Evolutionary conservation across 176 grass and related monocot species (phyloP), one percentile per base, ranked within the genome.

Genomic region (Rhynchospora breviuscula): DNA sequence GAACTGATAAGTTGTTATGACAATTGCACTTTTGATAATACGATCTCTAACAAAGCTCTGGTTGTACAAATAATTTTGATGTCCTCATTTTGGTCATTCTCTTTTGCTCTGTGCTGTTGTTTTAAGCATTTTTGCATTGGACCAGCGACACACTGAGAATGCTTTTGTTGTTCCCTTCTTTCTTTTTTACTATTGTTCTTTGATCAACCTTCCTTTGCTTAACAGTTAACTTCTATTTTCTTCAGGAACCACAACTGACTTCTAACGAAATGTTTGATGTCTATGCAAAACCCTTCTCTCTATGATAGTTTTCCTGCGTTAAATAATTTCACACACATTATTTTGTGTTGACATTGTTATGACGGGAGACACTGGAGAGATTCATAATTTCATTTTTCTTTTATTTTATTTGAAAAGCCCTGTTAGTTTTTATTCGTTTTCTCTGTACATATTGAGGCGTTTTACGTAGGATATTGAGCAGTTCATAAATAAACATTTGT

Each of bases 161-260:
- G 5, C 23, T 71, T 25, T 84, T 79, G 10, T 84, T 85, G 63
- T 40, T 40, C n/a, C n/a, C 57, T 7, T 17, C 69, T 14, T 80
- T 63, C 76, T 22, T 89, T 64, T 21, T 57, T 12, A 18, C 65
- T 26, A 58, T 61, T 5, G 40, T 70, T 21, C 23, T 40, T 67
- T 75, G 52, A n/a, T 23, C 76, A 6, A 10, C 25, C 64, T 45
- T 33, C n/a, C 33, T 31, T 12, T 71, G 63, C 33, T 14, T 82
- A 67, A 85, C 40, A 68, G 83, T 46, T 75, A 3, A 78, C 54
- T n/a, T 58, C 29, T 88, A 48, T 62, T 67, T 22, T 25, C 45
- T 89, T 83, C 91, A 99, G 96, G 93, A 99, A 85, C 96, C 93
- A 31, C 96, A 99, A 46, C 85, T 99, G 58, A 99, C 88, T 84